phyloP scores from a whole-genome alignment of 2,329 filamentous ascomycete species.

The Scolecobasidium constrictum region DNA sequence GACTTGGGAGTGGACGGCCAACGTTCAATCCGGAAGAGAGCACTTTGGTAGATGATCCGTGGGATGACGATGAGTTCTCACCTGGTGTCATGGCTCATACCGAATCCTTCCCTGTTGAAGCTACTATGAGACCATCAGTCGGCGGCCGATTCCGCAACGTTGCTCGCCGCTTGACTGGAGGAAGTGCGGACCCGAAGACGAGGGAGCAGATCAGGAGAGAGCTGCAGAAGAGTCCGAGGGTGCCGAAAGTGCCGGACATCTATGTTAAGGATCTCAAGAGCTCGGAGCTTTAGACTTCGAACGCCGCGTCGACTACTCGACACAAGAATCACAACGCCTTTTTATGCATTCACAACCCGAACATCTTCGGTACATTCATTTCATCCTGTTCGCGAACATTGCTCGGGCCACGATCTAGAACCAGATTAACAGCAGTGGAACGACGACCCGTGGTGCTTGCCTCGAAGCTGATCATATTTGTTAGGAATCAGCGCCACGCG shows the following conservation, averaged over 20 bases:
- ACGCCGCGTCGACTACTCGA: no score
- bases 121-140: not conserved
- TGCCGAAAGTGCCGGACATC: slow-evolving; percentile 37
- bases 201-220: slow-evolving; percentile 22
- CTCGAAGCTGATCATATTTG: no score
- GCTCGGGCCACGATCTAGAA: no score
- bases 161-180: slow-evolving; percentile 52
- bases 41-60: not conserved
- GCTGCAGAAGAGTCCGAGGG: slow-evolving; percentile 32
- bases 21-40: not conserved
- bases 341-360: no score
- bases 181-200: slow-evolving; percentile 28
- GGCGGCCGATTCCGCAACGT: slow-evolving; percentile 37
- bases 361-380: no score
- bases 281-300: slow-evolving; percentile 16
- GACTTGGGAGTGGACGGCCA: not conserved
- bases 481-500: no score
- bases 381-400: no score
- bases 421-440: no score
- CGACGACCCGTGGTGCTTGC: no score
- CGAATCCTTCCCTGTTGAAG: not conserved
- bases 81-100: not conserved
- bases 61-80: not conserved
- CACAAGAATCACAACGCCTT: no score
- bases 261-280: slow-evolving; percentile 26